Percentiles rank a stretch among this genome's conserved stretches.
Evolutionary conservation across 345 rosid genomes (phyloP).

Genomic region (Eucalyptus polyanthemos): DNA sequence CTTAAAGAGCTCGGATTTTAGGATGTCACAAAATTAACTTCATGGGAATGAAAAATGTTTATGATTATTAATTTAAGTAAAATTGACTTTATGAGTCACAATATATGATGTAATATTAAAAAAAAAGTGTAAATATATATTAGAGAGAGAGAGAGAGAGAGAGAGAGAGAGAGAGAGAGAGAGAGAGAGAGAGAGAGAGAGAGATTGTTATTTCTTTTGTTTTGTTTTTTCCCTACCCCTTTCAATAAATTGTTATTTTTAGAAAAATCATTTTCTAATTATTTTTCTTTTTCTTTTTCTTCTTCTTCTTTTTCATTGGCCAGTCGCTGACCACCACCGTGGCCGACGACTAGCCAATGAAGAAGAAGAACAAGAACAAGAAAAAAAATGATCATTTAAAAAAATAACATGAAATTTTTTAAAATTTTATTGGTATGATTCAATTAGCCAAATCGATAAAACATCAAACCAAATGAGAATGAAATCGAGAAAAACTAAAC

Average conservation of each 20-base stretch:
- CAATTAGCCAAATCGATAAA: too few relatives aligned
- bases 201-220: not conserved
- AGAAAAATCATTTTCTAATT: too few relatives aligned
- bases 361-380: rapidly evolving
- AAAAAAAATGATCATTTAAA: too few relatives aligned
- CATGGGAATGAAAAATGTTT: not conserved
- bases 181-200: not conserved
- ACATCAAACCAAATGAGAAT: too few relatives aligned
- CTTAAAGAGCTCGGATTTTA: too few relatives aligned
- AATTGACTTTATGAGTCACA: not conserved
- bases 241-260: too few relatives aligned
- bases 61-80: not conserved
- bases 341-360: too few relatives aligned
- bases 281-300: rapidly evolving
- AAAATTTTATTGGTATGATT: too few relatives aligned
- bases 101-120: not conserved
- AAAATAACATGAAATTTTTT: too few relatives aligned
- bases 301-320: too few relatives aligned
- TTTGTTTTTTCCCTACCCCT: too few relatives aligned
- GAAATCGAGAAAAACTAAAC: too few relatives aligned
- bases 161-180: not conserved
- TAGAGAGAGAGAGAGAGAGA: not conserved
- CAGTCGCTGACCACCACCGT: rapidly evolving
- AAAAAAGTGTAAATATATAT: not conserved
- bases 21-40: not conserved